Conservation (phyloP, 169 alveolate genomes). For the Plasmodium gonderi region DNA sequence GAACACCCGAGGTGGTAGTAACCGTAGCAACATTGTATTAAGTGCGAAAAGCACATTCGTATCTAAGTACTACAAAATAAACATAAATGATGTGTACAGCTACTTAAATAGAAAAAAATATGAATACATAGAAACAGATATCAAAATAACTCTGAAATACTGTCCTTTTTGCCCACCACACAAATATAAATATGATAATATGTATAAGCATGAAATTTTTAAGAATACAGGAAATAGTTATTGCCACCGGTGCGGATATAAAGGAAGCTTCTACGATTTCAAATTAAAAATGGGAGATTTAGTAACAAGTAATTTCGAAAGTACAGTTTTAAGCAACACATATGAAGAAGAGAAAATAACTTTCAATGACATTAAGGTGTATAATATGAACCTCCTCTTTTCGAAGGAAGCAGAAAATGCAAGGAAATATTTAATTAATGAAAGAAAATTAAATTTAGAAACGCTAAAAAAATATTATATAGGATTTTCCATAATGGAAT, state of each 20-base stretch:
- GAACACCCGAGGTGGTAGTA: neutral
- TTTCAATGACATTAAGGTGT: slow-evolving; percentile 78
- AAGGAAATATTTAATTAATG: slow-evolving; percentile 86
- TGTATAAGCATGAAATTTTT: slow-evolving; percentile 87
- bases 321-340: neutral
- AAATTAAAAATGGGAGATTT: slow-evolving; percentile 88
- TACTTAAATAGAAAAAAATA: slow-evolving; percentile 85
- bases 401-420: slow-evolving; percentile 80
- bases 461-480: slow-evolving; percentile 86
- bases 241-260: slow-evolving; percentile 89
- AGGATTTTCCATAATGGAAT: slow-evolving; percentile 84
- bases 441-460: slow-evolving; percentile 85
- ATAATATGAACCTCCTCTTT: slow-evolving; percentile 78
- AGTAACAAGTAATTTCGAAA: slow-evolving; percentile 71
- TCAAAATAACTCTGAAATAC: slow-evolving; percentile 84
- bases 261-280: slow-evolving; percentile 90
- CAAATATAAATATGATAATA: slow-evolving; percentile 84
- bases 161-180: slow-evolving; percentile 91
- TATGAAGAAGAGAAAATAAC: slow-evolving; percentile 74
- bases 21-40: neutral
- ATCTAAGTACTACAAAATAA: slow-evolving; percentile 82
- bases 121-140: slow-evolving; percentile 82
- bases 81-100: slow-evolving; percentile 82
- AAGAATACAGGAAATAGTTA: slow-evolving; percentile 88
- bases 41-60: slow-evolving; percentile 81